Conservation (phyloP, 2,329 filamentous ascomycete species). For the Aspergillus carbonarius region DNA sequence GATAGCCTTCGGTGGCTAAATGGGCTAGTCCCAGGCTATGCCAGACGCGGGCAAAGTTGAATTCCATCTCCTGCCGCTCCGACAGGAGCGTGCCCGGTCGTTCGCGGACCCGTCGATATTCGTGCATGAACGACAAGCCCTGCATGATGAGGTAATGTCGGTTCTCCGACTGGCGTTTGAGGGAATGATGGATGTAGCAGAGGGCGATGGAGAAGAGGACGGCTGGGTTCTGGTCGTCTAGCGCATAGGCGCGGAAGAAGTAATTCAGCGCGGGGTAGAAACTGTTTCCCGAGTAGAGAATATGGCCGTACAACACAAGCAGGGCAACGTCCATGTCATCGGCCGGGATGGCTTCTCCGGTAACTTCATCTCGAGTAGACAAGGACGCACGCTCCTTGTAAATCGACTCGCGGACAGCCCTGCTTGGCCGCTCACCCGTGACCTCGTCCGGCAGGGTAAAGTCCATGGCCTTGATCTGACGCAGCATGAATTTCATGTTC, state of each 20-base stretch:
- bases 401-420: constrained; percentile 41
- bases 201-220: constrained; percentile 79
- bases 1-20: constrained; percentile 72
- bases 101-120: constrained; percentile 66
- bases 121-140: constrained; percentile 75
- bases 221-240: constrained; percentile 74
- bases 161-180: constrained; percentile 89
- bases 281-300: constrained; percentile 78
- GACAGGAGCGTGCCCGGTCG: constrained; percentile 41
- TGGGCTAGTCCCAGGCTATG: constrained; percentile 72
- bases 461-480: constrained; percentile 90
- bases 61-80: constrained; percentile 72
- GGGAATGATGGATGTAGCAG: constrained; percentile 81
- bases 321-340: constrained; percentile 71
- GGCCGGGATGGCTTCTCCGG: constrained; percentile 36
- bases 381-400: constrained; percentile 45
- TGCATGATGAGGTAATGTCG: constrained; percentile 84
- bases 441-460: constrained; percentile 59
- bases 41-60: constrained; percentile 75
- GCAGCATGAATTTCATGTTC: constrained; percentile 85
- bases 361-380: constrained; percentile 35
- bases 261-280: constrained; percentile 85
- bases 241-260: constrained; percentile 71
- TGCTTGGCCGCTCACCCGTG: constrained; percentile 29
- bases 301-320: constrained; percentile 85